These are phyloP conservation scores for Agrocybe praecox DNA, from an alignment of 768 basidiomycete species.

Conservation along the genomic window DNA sequence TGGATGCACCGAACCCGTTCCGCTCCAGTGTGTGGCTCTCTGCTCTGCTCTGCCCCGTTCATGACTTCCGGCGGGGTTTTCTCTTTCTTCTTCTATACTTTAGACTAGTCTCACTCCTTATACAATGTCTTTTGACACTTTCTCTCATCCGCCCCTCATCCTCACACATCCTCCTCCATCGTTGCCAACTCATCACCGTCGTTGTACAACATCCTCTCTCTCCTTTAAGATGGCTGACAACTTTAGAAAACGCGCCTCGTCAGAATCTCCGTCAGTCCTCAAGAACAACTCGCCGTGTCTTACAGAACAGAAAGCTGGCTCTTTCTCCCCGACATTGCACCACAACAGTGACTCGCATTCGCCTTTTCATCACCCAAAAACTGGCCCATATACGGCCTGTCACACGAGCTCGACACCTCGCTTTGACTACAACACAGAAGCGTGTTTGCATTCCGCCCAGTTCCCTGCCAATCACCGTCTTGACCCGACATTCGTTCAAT, in stretches of 20 bases:
- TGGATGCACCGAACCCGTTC: constrained; percentile 21
- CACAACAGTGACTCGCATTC: not conserved
- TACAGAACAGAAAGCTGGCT: constrained; percentile 4
- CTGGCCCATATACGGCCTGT: constrained; percentile 13
- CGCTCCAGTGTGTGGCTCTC: constrained; percentile 15
- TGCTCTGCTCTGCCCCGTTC: constrained; percentile 14
- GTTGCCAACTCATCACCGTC: not conserved
- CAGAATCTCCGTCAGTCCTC: constrained; percentile 5
- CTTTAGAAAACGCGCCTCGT: constrained; percentile 1
- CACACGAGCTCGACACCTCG: constrained; percentile 4
- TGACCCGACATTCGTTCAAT: constrained; percentile 57
- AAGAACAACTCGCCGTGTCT: too few species aligned
- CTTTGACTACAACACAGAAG: constrained; percentile 31
- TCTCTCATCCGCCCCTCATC: not conserved
- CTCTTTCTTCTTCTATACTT: constrained; percentile 9
- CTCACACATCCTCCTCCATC: not conserved
- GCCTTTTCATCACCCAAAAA: constrained; percentile 4
- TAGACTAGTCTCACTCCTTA: constrained; percentile 4
- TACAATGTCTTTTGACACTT: not conserved
- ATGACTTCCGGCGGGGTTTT: constrained; percentile 7
- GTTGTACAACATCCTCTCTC: not conserved
- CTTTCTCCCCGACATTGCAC: not conserved
- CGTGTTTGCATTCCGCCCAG: constrained; percentile 34
- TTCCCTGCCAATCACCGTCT: constrained; percentile 68
- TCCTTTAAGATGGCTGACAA: not conserved